A percentile compares a stretch with the other conserved stretches of the same genome.
These are phyloP conservation scores for Betula pendula DNA, from an alignment of 306 rosid genomes.

Conservation along the genomic window DNA sequence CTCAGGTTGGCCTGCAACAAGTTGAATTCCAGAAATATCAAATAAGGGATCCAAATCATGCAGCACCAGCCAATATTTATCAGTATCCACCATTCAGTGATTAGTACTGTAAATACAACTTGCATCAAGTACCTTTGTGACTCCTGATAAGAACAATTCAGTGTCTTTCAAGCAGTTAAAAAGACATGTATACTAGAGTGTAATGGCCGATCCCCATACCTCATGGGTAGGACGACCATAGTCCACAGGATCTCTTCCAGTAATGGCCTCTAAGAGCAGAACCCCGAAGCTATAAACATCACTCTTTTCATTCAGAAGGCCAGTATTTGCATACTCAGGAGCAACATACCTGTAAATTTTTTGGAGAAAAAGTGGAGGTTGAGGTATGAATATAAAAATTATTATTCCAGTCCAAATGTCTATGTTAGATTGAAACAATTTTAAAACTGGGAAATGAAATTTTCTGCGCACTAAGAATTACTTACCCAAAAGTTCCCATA, in stretches of 20 bases:
- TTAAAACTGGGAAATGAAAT: constrained; percentile 6
- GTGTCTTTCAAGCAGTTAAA: not conserved
- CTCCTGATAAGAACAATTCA: constrained; percentile 5
- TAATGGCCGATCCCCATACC: constrained; percentile 43
- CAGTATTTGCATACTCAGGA: constrained; percentile 91
- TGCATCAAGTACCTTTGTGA: constrained; percentile 5
- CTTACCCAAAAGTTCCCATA: constrained; percentile 97
- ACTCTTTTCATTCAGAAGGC: constrained; percentile 88
- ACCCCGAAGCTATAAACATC: constrained; percentile 95
- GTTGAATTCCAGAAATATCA: not conserved
- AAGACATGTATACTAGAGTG: constrained; percentile 6
- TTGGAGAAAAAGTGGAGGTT: not conserved
- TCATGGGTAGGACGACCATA: constrained; percentile 79
- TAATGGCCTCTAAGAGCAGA: constrained; percentile 77
- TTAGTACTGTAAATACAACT: constrained; percentile 19
- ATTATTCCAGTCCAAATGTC: not conserved
- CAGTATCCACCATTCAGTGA: constrained; percentile 6
- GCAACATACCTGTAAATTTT: constrained; percentile 72
- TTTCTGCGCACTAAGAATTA: constrained; percentile 14
- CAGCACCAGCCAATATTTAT: not conserved
- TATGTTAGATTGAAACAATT: constrained; percentile 4
- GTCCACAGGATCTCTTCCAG: constrained; percentile 93
- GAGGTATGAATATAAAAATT: constrained; percentile 4
- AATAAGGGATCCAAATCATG: constrained; percentile 11
- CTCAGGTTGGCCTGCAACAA: not conserved